phyloP scores from a whole-genome alignment of 2,329 filamentous ascomycete genomes.

The Monilinia aucupariae region DNA sequence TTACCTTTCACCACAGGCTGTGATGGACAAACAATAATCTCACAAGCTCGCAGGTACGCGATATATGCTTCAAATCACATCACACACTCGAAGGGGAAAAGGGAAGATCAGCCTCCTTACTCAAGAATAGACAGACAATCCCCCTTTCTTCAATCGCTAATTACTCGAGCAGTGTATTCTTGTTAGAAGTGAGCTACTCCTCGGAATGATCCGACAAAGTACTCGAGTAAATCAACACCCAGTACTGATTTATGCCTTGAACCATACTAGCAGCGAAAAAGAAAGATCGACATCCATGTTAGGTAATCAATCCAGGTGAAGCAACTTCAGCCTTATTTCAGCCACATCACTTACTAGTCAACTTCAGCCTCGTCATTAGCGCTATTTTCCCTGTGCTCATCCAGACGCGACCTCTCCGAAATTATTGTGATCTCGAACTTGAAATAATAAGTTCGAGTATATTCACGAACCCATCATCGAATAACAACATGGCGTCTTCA shows the following conservation, averaged over 20 bases:
- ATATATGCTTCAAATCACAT: too few relatives aligned
- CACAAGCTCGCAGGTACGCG: neutral
- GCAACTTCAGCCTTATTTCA: neutral
- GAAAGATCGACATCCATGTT: too few relatives aligned
- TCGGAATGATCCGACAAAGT: too few relatives aligned
- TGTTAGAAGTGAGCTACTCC: too few relatives aligned
- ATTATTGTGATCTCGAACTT: conserved; percentile 4
- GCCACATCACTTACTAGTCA: neutral
- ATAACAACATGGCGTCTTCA: conserved; percentile 30
- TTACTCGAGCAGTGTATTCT: too few relatives aligned
- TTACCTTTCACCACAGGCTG: neutral
- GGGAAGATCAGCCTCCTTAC: too few relatives aligned
- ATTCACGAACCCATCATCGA: conserved; percentile 4
- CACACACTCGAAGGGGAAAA: too few relatives aligned
- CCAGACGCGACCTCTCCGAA: conserved; percentile 17
- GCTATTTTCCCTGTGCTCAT: conserved; percentile 3
- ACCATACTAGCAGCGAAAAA: too few relatives aligned
- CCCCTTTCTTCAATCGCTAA: too few relatives aligned
- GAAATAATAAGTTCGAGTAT: neutral
- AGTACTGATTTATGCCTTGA: too few relatives aligned
- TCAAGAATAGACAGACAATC: too few relatives aligned
- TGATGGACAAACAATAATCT: neutral
- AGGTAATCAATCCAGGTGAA: neutral
- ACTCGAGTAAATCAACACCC: too few relatives aligned
- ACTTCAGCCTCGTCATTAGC: conserved; percentile 19